Conservation (phyloP, 352 stramenopile genomes). For the Phytopythium ostracodes region DNA sequence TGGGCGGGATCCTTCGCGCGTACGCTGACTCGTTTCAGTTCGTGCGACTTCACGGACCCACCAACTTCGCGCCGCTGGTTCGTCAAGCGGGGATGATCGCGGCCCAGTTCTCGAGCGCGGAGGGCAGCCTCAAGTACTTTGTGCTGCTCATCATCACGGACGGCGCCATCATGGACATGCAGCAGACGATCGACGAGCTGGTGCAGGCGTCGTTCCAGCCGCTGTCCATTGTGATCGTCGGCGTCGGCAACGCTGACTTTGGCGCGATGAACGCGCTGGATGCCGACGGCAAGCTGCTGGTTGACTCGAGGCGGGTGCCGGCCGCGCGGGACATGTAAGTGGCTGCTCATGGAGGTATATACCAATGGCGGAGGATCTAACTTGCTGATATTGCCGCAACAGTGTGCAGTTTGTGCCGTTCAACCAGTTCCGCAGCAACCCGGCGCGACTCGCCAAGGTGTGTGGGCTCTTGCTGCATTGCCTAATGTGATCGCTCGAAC, state of each 20-base stretch:
- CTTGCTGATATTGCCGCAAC: slow-evolving; percentile 9
- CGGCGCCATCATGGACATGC: slow-evolving; percentile 77
- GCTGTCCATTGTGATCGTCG: slow-evolving; percentile 80
- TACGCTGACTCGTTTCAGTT: slow-evolving; percentile 68
- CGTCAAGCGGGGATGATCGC: slow-evolving; percentile 62
- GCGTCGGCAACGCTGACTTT: slow-evolving; percentile 74
- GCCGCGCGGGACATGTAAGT: slow-evolving; percentile 66
- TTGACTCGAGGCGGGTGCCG: slow-evolving; percentile 26
- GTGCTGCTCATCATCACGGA: slow-evolving; percentile 73
- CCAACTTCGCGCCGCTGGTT: slow-evolving; percentile 75
- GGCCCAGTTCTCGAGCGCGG: slow-evolving; percentile 34
- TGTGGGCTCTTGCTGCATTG: too few species aligned
- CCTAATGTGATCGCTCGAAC: too few species aligned
- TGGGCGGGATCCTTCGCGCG: slow-evolving; percentile 49
- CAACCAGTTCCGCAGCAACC: slow-evolving; percentile 64
- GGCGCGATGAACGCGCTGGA: slow-evolving; percentile 60
- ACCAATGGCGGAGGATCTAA: too few species aligned
- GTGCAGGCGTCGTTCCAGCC: slow-evolving; percentile 60
- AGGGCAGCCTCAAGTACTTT: slow-evolving; percentile 64
- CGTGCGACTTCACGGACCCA: slow-evolving; percentile 69
- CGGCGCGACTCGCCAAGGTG: slow-evolving; percentile 50
- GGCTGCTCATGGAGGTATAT: not conserved
- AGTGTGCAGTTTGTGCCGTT: slow-evolving; percentile 79
- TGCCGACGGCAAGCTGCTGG: slow-evolving; percentile 54
- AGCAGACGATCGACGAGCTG: slow-evolving; percentile 65